Percentiles rank a stretch among this genome's conserved stretches.
phyloP scores from a whole-genome alignment of 306 rosid genomes.

The Datisca glomerata region DNA sequence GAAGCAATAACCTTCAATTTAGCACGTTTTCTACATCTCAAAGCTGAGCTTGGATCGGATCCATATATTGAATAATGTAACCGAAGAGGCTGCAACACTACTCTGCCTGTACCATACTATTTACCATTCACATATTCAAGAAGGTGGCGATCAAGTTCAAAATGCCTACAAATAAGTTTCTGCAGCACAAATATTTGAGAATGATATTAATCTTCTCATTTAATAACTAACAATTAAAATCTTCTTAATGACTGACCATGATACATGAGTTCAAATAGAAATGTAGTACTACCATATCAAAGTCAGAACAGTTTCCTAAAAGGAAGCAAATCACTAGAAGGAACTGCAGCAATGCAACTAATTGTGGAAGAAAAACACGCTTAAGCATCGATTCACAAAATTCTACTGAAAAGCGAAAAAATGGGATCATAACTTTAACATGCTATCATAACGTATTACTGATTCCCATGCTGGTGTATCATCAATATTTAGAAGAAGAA shows the following conservation, averaged over 20 bases:
- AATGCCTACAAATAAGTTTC: slow-evolving; percentile 55
- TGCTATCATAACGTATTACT: background rate
- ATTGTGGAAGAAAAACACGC: background rate
- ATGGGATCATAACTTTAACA: background rate
- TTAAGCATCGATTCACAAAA: background rate
- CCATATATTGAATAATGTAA: too few species aligned
- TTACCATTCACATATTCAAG: slow-evolving; percentile 63
- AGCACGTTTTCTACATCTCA: too few species aligned
- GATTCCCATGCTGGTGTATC: background rate
- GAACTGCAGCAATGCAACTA: background rate
- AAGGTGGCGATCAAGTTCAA: slow-evolving; percentile 78
- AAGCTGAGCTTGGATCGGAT: too few species aligned
- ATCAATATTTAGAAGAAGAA: too few species aligned
- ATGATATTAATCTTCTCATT: background rate
- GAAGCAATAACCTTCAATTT: too few species aligned
- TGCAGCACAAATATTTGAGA: slow-evolving; percentile 30
- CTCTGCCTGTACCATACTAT: too few species aligned
- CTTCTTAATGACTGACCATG: too few species aligned
- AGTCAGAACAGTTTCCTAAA: background rate
- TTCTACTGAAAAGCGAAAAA: background rate
- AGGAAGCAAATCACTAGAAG: background rate
- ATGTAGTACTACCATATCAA: background rate
- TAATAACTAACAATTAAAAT: too few species aligned
- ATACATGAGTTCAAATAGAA: too few species aligned
- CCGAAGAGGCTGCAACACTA: too few species aligned